Conservation (phyloP, 495 filamentous ascomycete species). For the Talaromyces stipitatus region DNA sequence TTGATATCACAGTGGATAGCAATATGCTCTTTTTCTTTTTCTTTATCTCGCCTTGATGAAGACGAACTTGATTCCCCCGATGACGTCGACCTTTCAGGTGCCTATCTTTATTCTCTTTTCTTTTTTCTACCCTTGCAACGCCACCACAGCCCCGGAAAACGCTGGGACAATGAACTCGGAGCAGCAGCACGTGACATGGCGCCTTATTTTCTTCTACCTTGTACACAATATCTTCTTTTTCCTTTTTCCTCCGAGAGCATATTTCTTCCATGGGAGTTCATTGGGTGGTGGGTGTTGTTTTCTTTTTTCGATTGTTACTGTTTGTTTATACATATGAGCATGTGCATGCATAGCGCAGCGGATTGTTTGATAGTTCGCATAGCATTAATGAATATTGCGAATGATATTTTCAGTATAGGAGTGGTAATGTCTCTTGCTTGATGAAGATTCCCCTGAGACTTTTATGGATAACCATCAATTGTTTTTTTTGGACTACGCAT, state of each 20-base stretch:
- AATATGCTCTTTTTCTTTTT: not conserved
- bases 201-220: not conserved
- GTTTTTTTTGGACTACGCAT: no score
- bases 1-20: constrained; percentile 6
- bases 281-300: not conserved
- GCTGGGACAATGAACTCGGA: not conserved
- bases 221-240: not conserved
- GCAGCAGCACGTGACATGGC: not conserved
- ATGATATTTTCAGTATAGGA: no score
- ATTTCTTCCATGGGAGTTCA: not conserved
- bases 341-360: constrained; percentile 8
- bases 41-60: not conserved
- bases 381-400: not conserved
- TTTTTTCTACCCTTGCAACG: not conserved
- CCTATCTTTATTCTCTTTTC: not conserved
- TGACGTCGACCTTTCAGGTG: not conserved
- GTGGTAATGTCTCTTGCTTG: no score
- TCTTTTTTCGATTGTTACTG: not conserved
- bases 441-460: no score
- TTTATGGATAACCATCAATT: not conserved
- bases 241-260: not conserved
- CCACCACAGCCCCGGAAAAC: not conserved
- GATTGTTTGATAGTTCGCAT: constrained; percentile 5
- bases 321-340: not conserved
- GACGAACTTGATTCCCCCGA: not conserved